A percentile compares a stretch with the other conserved stretches of the same genome.
Conservation (phyloP, 192 early-diverging fungal species). For the Allomyces arbusculus region DNA sequence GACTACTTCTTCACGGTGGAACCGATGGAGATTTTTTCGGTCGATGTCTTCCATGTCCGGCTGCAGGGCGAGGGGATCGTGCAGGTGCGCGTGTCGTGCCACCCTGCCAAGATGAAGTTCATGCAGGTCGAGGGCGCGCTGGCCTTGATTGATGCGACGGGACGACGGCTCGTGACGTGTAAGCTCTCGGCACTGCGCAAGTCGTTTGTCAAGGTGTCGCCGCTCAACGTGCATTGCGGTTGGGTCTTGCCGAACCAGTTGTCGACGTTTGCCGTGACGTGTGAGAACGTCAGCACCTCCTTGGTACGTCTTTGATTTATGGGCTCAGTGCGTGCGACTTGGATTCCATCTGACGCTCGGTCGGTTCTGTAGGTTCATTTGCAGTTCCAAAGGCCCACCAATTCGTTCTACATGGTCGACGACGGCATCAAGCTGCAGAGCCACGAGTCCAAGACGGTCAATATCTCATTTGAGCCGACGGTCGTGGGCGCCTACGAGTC, state of each 20-base stretch:
- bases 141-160: constrained; percentile 29
- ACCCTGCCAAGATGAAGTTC: constrained; percentile 21
- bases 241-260: constrained; percentile 33
- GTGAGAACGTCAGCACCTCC: constrained; percentile 20
- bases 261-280: constrained; percentile 19
- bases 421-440: constrained; percentile 17
- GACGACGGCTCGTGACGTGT: constrained; percentile 24
- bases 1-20: constrained; percentile 33
- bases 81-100: constrained; percentile 26
- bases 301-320: too few species aligned
- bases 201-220: constrained; percentile 27
- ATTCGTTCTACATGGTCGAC: constrained; percentile 14
- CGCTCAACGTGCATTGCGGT: constrained; percentile 25
- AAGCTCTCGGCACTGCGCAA: constrained; percentile 19
- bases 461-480: constrained; percentile 26
- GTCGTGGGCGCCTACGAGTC: constrained; percentile 18
- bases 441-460: constrained; percentile 18
- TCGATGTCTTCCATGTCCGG: constrained; percentile 20
- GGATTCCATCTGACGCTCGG: too few species aligned
- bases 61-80: constrained; percentile 33
- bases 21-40: constrained; percentile 26
- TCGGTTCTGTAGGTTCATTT: constrained; percentile 6
- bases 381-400: constrained; percentile 14
- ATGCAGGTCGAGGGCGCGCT: constrained; percentile 21
- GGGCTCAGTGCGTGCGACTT: too few species aligned